Evolutionary conservation across 345 rosid species (phyloP).

Genomic region (Acer campestre): DNA sequence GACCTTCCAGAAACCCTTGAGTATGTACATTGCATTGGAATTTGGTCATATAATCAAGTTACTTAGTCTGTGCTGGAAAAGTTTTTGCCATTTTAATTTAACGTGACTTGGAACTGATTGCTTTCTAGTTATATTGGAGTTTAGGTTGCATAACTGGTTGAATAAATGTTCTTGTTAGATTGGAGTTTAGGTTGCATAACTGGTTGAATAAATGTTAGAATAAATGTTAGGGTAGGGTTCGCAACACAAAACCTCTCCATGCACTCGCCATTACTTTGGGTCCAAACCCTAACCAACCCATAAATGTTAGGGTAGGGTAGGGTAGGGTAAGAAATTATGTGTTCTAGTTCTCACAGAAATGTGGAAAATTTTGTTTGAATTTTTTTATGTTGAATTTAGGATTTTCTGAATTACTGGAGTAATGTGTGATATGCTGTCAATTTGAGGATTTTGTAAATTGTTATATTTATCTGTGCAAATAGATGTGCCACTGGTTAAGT

Average conservation of each 20-base stretch:
- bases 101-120: not conserved
- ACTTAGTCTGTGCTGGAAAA: not conserved
- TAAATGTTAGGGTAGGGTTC: not conserved
- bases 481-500: not conserved
- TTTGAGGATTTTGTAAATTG: not conserved
- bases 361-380: not conserved
- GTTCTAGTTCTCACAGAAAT: slow-evolving; percentile 1
- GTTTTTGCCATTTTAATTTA: not conserved
- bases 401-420: not conserved
- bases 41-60: not conserved
- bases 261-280: no score
- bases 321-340: not conserved
- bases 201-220: not conserved
- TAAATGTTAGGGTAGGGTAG: not conserved
- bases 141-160: not conserved
- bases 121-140: not conserved
- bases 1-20: not conserved
- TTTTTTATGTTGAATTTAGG: not conserved
- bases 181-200: slow-evolving; percentile 2
- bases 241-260: no score
- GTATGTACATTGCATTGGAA: not conserved
- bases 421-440: not conserved
- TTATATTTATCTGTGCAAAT: no score
- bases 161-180: not conserved
- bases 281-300: no score